Conservation (phyloP, 2,329 filamentous ascomycete genomes). For the Fusarium kyushuense region DNA sequence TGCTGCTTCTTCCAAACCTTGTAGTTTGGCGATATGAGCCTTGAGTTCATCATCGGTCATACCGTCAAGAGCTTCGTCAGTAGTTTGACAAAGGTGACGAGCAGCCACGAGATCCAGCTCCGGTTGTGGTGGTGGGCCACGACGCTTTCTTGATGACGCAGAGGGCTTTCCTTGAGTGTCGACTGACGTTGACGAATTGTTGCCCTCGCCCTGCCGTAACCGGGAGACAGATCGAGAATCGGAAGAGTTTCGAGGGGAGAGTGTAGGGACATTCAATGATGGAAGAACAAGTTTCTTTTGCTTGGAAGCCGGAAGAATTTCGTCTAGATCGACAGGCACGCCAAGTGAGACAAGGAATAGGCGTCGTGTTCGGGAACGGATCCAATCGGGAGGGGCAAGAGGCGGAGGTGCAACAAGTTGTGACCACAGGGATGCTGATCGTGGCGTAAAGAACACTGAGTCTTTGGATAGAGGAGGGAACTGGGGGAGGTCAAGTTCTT, state of each 20-base stretch:
- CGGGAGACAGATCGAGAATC: slow-evolving; percentile 64
- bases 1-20: slow-evolving; percentile 76
- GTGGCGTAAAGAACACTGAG: slow-evolving; percentile 83
- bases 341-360: slow-evolving; percentile 96
- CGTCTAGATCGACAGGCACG: slow-evolving; percentile 95
- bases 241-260: slow-evolving; percentile 66
- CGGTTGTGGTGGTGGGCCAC: slow-evolving; percentile 75
- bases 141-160: slow-evolving; percentile 57
- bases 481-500: slow-evolving; percentile 64
- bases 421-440: slow-evolving; percentile 92
- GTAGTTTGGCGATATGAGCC: slow-evolving; percentile 76
- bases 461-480: slow-evolving; percentile 65
- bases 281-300: slow-evolving; percentile 97
- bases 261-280: slow-evolving; percentile 78
- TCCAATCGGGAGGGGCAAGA: slow-evolving; percentile 96
- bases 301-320: slow-evolving; percentile 95
- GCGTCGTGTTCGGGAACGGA: slow-evolving; percentile 91
- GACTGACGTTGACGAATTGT: slow-evolving; percentile 69
- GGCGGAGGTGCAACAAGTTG: slow-evolving; percentile 95
- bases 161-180: slow-evolving; percentile 69
- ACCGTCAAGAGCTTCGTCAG: slow-evolving; percentile 82
- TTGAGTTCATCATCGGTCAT: slow-evolving; percentile 83
- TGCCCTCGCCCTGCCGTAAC: slow-evolving; percentile 61
- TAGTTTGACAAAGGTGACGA: slow-evolving; percentile 83
- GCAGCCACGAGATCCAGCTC: slow-evolving; percentile 84